Conservation (phyloP, 1,284 basidiomycete genomes). For the Cryptococcus hybrid region DNA sequence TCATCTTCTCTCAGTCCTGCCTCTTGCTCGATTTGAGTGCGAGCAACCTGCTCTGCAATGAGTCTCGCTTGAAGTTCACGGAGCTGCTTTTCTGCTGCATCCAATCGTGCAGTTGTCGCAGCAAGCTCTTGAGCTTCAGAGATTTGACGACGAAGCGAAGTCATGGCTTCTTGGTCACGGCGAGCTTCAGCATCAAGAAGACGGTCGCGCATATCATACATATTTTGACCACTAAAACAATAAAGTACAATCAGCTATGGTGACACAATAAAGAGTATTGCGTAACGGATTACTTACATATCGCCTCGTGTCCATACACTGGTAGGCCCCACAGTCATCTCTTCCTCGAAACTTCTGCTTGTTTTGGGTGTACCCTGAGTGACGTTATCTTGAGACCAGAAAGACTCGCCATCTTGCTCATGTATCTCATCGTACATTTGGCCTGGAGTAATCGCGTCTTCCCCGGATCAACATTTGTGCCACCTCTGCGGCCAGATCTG, state of each 20-base stretch:
- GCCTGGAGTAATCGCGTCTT: background rate
- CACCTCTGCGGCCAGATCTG: constrained; percentile 17
- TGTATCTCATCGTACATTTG: background rate
- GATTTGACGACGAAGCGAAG: constrained; percentile 13
- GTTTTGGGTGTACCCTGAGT: constrained; percentile 19
- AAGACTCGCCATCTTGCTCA: constrained; percentile 7
- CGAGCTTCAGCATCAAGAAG: constrained; percentile 18
- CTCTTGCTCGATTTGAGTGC: constrained; percentile 33
- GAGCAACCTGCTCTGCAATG: constrained; percentile 42
- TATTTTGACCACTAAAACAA: constrained; percentile 22
- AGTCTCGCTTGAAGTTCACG: constrained; percentile 44
- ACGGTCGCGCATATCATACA: constrained; percentile 36
- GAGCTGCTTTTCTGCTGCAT: constrained; percentile 32
- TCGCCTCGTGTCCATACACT: constrained; percentile 22
- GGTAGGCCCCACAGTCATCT: constrained; percentile 26
- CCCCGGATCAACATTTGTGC: constrained; percentile 35
- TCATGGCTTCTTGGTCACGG: constrained; percentile 10
- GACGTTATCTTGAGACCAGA: constrained; percentile 18
- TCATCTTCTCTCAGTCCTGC: constrained; percentile 23
- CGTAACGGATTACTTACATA: constrained; percentile 17
- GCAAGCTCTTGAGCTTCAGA: constrained; percentile 23
- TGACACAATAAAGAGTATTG: background rate
- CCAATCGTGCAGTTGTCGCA: constrained; percentile 29
- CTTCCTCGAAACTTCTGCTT: constrained; percentile 18
- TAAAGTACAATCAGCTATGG: background rate